phyloP scores from a whole-genome alignment of 257 asterid species.

The Anisodus acutangulus region DNA sequence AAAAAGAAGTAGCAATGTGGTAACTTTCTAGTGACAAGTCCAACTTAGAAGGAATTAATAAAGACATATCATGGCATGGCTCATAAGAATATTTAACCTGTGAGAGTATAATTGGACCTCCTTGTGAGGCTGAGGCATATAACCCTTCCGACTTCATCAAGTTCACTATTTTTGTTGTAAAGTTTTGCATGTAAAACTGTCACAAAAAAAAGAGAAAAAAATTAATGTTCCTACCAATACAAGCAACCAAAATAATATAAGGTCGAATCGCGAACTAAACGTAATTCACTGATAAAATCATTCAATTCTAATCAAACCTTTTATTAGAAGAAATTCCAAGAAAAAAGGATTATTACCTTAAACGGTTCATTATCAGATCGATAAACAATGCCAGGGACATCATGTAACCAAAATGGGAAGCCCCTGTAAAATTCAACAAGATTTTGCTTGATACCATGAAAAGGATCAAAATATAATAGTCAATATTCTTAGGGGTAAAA shows the following conservation, averaged over 20 bases:
- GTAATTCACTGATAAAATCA: background rate
- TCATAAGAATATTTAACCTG: constrained; percentile 51
- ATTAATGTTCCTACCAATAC: background rate
- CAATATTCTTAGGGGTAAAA: background rate
- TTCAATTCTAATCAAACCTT: background rate
- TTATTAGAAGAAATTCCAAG: background rate
- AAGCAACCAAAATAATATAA: background rate
- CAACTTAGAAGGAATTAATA: background rate
- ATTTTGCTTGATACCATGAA: background rate
- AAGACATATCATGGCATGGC: background rate
- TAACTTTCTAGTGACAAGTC: background rate
- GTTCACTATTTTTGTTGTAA: constrained; percentile 67
- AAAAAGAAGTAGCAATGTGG: background rate
- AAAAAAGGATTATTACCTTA: constrained; percentile 49
- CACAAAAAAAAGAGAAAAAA: background rate
- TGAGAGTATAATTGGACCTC: constrained; percentile 86
- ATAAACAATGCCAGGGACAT: constrained; percentile 63
- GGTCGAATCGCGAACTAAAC: background rate
- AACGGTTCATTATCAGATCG: constrained; percentile 82
- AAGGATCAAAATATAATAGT: background rate
- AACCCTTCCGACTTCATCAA: constrained; percentile 74
- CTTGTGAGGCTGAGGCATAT: constrained; percentile 89
- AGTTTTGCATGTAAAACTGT: constrained; percentile 72
- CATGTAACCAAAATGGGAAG: constrained; percentile 90
- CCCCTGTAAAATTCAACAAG: constrained; percentile 53